Evolutionary conservation across 2,329 filamentous ascomycete species (phyloP), one percentile per base, ranked within the genome.

Genomic region (Ophiostoma pallidulum): DNA sequence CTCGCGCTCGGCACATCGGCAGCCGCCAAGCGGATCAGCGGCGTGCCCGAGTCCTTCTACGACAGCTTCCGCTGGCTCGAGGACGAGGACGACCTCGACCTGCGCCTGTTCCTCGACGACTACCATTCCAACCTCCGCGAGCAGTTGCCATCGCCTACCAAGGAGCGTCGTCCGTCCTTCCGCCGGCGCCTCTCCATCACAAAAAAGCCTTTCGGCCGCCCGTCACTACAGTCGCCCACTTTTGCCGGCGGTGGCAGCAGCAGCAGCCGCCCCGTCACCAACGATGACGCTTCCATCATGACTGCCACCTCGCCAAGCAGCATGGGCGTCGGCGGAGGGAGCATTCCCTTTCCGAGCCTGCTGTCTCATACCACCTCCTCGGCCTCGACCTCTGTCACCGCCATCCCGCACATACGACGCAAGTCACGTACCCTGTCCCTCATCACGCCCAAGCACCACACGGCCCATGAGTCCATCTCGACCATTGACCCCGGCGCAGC

Each of bases 41-140:
- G 52, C 26, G 59, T 74, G 55, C 65, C 74, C 31, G 71, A 77
- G 43, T 74, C 75, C 1, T 68, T 85, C 49, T 77, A 78, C 42
- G 79, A 87, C 52, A 82, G 74, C 59, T 84, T 88, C 55, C 73
- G 80, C 41, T 87, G 84, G 82, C 67, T 88, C 22, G 83, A 89
- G 26, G 81, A 86, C 49, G 80, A 86, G 45, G 75, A 82, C 16
- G 77, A 84, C 45, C 67, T 90, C 28, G 83, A 90, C 56, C 63
- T 83, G 20, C 71, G 75, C 38, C 70, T 90, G 32, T 74, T 73
- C 32, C 65, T 88, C 28, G 81, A 87, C 59, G 80, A 86, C 59
- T 85, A 86, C 58, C 81, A 85, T 58, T 69, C 74, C 39, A 81
- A 81, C 56, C 65, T 80, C 29, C 71, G 77, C 32, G 72, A 75